These are phyloP conservation scores for Rhizopus arrhizus DNA, from an alignment of 371 early-diverging fungal species.

Conservation along the genomic window DNA sequence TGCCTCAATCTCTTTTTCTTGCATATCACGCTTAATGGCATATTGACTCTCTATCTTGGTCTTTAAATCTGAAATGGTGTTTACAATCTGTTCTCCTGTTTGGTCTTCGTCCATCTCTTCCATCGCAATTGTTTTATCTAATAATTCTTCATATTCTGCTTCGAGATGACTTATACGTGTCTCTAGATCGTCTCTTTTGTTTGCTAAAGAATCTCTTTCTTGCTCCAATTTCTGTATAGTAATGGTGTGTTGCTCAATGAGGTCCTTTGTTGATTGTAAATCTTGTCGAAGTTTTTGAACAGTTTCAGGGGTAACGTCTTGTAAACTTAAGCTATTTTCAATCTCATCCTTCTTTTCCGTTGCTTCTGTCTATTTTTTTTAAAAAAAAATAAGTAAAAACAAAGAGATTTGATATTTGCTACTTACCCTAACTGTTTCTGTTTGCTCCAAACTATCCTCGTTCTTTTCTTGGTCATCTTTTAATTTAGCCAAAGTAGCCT, in stretches of 20 bases:
- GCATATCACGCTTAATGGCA: slow-evolving; percentile 72
- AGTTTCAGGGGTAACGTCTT: slow-evolving; percentile 25
- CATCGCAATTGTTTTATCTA: slow-evolving; percentile 87
- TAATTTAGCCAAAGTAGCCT: slow-evolving; percentile 57
- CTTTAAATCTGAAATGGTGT: slow-evolving; percentile 79
- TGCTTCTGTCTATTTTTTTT: slow-evolving; percentile 37
- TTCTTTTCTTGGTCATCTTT: slow-evolving; percentile 37
- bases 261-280: slow-evolving; percentile 69
- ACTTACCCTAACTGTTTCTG: slow-evolving; percentile 18
- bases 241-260: slow-evolving; percentile 70
- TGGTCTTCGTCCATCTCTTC: slow-evolving; percentile 77
- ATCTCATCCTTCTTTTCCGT: slow-evolving; percentile 74
- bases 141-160: slow-evolving; percentile 87
- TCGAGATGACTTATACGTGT: slow-evolving; percentile 71
- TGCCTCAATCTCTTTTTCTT: slow-evolving; percentile 81
- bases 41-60: slow-evolving; percentile 85
- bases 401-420: background rate
- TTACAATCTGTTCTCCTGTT: slow-evolving; percentile 62
- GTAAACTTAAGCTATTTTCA: slow-evolving; percentile 67
- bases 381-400: background rate
- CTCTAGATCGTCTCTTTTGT: slow-evolving; percentile 76
- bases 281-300: slow-evolving; percentile 64
- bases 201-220: slow-evolving; percentile 63
- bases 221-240: slow-evolving; percentile 67
- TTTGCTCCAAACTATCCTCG: background rate